phyloP scores from a whole-genome alignment of 2,329 filamentous ascomycete genomes.

The Paraphaeosphaeria minitans region DNA sequence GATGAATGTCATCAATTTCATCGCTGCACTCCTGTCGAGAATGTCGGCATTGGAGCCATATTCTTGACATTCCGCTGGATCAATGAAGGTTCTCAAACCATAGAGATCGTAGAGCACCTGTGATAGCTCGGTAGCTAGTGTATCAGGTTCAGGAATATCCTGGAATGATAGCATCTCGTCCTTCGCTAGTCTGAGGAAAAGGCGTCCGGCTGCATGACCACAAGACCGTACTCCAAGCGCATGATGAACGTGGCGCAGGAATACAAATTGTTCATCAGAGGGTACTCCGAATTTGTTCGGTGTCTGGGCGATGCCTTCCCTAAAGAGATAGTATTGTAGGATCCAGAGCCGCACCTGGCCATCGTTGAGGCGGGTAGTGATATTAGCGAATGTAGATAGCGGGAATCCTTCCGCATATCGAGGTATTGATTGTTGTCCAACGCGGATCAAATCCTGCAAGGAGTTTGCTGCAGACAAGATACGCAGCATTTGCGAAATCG shows the following conservation, averaged over 20 bases:
- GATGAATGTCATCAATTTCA: conserved; percentile 82
- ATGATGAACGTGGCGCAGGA: conserved; percentile 80
- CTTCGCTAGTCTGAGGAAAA: conserved; percentile 88
- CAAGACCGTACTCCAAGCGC: conserved; percentile 81
- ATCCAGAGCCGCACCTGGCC: conserved; percentile 90
- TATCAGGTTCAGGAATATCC: conserved; percentile 72
- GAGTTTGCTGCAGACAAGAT: conserved; percentile 80
- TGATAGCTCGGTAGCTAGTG: conserved; percentile 75
- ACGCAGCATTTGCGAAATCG: conserved; percentile 72
- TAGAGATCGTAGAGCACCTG: conserved; percentile 60
- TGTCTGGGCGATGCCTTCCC: conserved; percentile 73
- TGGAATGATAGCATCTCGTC: conserved; percentile 79
- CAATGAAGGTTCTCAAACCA: conserved; percentile 44
- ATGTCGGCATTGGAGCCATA: conserved; percentile 78
- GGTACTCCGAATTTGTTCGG: conserved; percentile 66
- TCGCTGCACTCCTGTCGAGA: conserved; percentile 78
- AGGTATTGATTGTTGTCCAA: conserved; percentile 71
- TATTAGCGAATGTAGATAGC: conserved; percentile 46
- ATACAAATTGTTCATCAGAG: conserved; percentile 76
- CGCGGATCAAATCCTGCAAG: conserved; percentile 82
- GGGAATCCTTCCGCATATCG: conserved; percentile 57
- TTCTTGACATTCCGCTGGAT: conserved; percentile 52
- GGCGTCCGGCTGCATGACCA: conserved; percentile 83
- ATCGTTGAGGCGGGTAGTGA: conserved; percentile 77
- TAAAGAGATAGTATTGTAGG: conserved; percentile 79